These are phyloP conservation scores for Ochromonas danica DNA, from an alignment of 108 stramenopile species.

Conservation along the genomic window DNA sequence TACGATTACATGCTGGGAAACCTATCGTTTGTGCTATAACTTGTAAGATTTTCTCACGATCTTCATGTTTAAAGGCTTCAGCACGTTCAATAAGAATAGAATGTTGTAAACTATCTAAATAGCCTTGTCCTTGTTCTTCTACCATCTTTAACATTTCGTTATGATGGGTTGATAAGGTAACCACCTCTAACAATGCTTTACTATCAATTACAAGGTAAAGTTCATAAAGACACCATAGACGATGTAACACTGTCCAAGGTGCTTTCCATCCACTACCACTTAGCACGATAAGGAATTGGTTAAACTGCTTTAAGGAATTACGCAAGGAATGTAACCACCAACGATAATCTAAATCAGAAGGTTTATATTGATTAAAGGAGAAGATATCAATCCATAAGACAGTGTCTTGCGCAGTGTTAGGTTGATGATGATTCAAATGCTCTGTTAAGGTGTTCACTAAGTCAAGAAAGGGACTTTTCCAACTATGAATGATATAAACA, in stretches of 20 bases:
- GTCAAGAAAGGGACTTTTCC: background rate
- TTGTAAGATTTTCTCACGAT: too few species aligned
- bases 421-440: too few species aligned
- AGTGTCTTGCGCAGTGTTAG: background rate
- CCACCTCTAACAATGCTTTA: background rate
- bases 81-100: too few species aligned
- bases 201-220: background rate
- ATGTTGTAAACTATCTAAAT: too few species aligned
- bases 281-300: background rate
- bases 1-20: too few species aligned
- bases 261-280: too few species aligned
- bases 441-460: background rate
- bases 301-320: background rate
- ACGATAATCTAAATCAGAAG: background rate
- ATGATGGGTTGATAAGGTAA: too few species aligned
- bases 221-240: background rate
- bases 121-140: too few species aligned
- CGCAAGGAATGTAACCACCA: background rate
- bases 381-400: conserved; percentile 9
- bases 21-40: too few species aligned
- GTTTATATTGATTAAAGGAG: background rate
- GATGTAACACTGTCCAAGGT: background rate
- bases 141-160: too few species aligned
- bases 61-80: too few species aligned
- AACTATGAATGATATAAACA: background rate